phyloP scores from a whole-genome alignment of 2,329 filamentous ascomycete species.

The Aspergillus bombycis region DNA sequence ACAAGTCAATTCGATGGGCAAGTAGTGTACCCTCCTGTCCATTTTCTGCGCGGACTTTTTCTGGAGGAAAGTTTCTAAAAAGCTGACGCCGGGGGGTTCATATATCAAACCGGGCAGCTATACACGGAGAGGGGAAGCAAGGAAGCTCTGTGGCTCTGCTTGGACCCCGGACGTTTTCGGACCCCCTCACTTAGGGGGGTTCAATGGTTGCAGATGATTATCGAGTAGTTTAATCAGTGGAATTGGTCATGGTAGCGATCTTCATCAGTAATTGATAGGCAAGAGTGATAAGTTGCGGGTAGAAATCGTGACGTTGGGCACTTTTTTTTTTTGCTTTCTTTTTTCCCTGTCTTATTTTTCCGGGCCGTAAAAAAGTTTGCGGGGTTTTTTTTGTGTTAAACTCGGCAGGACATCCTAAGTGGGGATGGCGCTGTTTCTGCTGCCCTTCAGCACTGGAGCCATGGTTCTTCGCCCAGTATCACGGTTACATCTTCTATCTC shows the following conservation, averaged over 20 bases:
- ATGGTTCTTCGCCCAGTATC: neutral
- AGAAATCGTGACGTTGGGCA: conserved; percentile 17
- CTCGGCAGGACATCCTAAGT: conserved; percentile 37
- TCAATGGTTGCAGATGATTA: neutral
- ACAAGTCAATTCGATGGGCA: conserved; percentile 25
- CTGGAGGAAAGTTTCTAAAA: neutral
- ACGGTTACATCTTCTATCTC: neutral
- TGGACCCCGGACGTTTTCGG: conserved; percentile 2
- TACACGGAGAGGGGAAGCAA: neutral
- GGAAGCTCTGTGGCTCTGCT: neutral
- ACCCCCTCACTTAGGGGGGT: neutral
- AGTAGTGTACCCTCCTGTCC: conserved; percentile 19
- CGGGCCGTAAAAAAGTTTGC: conserved; percentile 2
- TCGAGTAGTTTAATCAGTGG: conserved; percentile 5
- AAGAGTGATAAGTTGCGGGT: neutral
- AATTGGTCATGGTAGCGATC: conserved; percentile 3
- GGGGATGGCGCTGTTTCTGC: conserved; percentile 17
- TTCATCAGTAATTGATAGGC: conserved; percentile 5
- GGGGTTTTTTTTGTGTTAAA: conserved; percentile 22
- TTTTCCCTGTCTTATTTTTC: neutral
- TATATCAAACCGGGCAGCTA: conserved; percentile 1
- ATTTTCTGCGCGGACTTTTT: conserved; percentile 28
- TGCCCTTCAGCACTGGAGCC: neutral
- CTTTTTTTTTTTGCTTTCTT: neutral
- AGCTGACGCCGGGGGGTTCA: neutral